Evolutionary conservation across 352 stramenopile genomes (phyloP).

Genomic region (Globisporangium lucens): DNA sequence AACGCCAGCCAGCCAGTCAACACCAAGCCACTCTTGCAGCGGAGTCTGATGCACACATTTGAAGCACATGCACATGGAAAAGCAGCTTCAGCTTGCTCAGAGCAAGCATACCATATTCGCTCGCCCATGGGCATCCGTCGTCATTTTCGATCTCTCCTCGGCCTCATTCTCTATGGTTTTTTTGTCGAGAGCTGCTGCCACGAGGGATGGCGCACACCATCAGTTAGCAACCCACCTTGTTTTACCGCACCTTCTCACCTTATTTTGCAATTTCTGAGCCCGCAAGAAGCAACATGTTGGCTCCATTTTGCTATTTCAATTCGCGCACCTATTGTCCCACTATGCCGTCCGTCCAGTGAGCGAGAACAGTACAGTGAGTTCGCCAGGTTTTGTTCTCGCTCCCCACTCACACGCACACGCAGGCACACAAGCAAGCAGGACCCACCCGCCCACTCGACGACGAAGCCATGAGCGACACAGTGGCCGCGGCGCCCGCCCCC

Average conservation of each 20-base stretch:
- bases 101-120: not conserved
- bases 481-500: slow-evolving; percentile 52
- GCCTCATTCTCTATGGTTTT: not conserved
- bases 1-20: slow-evolving; percentile 6
- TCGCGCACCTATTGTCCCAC: not conserved
- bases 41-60: not conserved
- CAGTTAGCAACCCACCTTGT: not conserved
- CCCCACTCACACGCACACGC: not conserved
- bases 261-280: not conserved
- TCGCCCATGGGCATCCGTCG: not conserved
- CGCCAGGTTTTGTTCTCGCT: not conserved
- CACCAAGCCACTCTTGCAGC: not conserved
- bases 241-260: not conserved
- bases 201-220: not conserved
- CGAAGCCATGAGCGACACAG: slow-evolving; percentile 43
- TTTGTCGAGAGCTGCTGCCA: slow-evolving; percentile 1
- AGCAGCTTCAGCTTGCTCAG: not conserved
- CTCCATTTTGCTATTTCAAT: not conserved
- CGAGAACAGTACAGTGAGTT: not conserved
- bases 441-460: not conserved
- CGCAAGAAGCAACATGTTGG: not conserved
- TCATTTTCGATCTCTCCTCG: not conserved
- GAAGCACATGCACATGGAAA: not conserved
- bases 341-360: not conserved
- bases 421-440: not conserved